Evolutionary conservation across 768 basidiomycete genomes (phyloP).

Genomic region (Hortiboletus flavorubellus): DNA sequence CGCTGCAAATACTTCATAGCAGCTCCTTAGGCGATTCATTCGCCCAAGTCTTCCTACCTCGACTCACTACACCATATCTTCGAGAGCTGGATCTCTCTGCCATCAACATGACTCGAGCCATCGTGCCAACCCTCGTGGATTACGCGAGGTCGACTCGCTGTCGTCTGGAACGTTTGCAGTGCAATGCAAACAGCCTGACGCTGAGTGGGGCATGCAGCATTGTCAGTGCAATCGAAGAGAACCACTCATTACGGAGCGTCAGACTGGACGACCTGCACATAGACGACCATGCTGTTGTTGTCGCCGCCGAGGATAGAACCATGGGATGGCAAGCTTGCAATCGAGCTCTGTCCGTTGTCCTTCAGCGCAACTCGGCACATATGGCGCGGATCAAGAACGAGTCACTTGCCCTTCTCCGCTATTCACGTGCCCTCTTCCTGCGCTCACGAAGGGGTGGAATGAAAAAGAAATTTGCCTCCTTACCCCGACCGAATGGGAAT

Average conservation of each 20-base stretch:
- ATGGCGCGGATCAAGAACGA: conserved; percentile 40
- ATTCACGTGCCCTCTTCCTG: conserved; percentile 50
- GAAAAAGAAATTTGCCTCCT: not conserved
- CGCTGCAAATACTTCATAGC: conserved; percentile 51
- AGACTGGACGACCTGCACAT: conserved; percentile 48
- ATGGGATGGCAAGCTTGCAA: conserved; percentile 32
- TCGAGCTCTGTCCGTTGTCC: conserved; percentile 30
- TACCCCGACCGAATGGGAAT: conserved; percentile 4
- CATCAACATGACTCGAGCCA: conserved; percentile 41
- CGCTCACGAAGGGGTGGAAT: conserved; percentile 20
- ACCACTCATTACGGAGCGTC: conserved; percentile 46
- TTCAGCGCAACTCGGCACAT: conserved; percentile 43
- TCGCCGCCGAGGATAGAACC: conserved; percentile 22
- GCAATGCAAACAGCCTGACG: conserved; percentile 56
- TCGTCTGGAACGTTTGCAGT: conserved; percentile 45
- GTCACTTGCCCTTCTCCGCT: conserved; percentile 48
- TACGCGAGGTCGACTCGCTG: conserved; percentile 54
- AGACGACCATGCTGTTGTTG: conserved; percentile 27
- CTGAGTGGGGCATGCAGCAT: conserved; percentile 43
- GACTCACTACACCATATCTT: conserved; percentile 46
- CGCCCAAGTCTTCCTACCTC: conserved; percentile 45
- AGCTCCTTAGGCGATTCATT: conserved; percentile 50
- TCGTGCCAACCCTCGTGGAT: conserved; percentile 40
- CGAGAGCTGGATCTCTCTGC: conserved; percentile 56
- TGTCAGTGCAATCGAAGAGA: conserved; percentile 43